Evolutionary conservation across 1,139 yeast species (phyloP).

Genomic region (Scheffersomyces illinoinensis): DNA sequence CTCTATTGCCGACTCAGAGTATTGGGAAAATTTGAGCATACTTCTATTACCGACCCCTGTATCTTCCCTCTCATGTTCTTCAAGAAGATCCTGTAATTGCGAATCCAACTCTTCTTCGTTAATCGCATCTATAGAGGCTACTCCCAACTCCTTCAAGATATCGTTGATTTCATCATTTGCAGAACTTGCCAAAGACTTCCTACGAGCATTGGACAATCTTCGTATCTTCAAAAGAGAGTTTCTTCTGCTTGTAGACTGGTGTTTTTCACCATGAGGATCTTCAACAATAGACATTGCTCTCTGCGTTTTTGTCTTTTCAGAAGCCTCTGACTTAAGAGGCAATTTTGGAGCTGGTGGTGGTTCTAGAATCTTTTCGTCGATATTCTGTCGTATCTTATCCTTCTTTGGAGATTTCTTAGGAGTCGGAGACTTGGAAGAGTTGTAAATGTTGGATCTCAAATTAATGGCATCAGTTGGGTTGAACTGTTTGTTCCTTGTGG

Average conservation of each 20-base stretch:
- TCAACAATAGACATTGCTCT: background rate
- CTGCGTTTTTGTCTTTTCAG: background rate
- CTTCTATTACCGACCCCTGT: slow-evolving; percentile 16
- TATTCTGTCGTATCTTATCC: slow-evolving; percentile 6
- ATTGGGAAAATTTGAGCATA: slow-evolving; percentile 21
- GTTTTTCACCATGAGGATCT: background rate
- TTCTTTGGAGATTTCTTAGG: slow-evolving; percentile 12
- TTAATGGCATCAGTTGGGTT: slow-evolving; percentile 58
- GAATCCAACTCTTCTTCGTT: slow-evolving; percentile 40
- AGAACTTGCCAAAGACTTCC: slow-evolving; percentile 42
- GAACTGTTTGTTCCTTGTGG: slow-evolving; percentile 32
- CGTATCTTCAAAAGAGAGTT: slow-evolving; percentile 21
- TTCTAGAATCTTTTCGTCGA: background rate
- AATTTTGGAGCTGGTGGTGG: background rate
- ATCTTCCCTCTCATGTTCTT: slow-evolving; percentile 22
- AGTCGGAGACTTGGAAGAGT: slow-evolving; percentile 21
- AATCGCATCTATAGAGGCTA: slow-evolving; percentile 36
- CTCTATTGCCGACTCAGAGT: slow-evolving; percentile 30
- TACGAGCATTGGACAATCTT: slow-evolving; percentile 38
- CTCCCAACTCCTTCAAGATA: slow-evolving; percentile 40
- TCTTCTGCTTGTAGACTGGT: slow-evolving; percentile 5
- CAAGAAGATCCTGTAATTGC: slow-evolving; percentile 35
- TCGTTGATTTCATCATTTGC: slow-evolving; percentile 44
- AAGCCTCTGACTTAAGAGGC: background rate
- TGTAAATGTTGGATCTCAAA: slow-evolving; percentile 47